Base-by-base conservation (phyloP, 2,329 filamentous ascomycete species). In the Whalleya microplaca region DNA sequence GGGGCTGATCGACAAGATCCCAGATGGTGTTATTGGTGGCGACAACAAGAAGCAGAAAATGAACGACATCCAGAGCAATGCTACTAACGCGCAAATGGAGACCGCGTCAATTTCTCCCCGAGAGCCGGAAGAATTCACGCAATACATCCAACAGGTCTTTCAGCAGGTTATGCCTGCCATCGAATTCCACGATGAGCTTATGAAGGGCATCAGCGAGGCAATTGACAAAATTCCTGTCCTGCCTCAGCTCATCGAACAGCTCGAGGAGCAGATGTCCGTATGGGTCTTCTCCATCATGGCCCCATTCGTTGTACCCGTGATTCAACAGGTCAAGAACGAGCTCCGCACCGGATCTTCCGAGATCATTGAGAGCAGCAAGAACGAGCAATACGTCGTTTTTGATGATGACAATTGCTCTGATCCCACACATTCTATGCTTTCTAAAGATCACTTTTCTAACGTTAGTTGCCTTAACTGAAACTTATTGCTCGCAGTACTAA, bases 401-500 rank as follows among this genome's bases (percentile, higher is more conserved):
- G 76, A 90, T 44, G 87, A 97, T 63, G 88, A 96, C 69, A 61
- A 83, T 49, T 89, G 79, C 61, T 86, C 85, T 19, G 89, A 97
- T 69, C 94, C 93, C 0, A 97, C 93, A 1, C 93, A 97, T 77
- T 96, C 91, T 19, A 96, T 96, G 93, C 79, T 97, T 50, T 92
- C 92, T 56, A 97, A 97, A 78, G 93, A 97, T 68, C 93, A 97
- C 75, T 97, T 97, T 73, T 90, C 89, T 62, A 96, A 96, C 69
- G 80, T 89, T 72, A 75, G 80, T 66, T 20, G 4, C 20, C 27
- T 9, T 3, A 32, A 8, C 9, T 23, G 9, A 23, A 12, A 43
- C 32, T 23, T 50, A 1, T 2, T 32, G 7, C 46, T 10, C 37
- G n/a, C 41, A 44, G n/a, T 50, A 32, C 59, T 61, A 51, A 62